Evolutionary conservation across 2,329 filamentous ascomycete species (phyloP), one percentile per base, ranked within the genome.

Genomic region (Pseudogymnoascus sp.): DNA sequence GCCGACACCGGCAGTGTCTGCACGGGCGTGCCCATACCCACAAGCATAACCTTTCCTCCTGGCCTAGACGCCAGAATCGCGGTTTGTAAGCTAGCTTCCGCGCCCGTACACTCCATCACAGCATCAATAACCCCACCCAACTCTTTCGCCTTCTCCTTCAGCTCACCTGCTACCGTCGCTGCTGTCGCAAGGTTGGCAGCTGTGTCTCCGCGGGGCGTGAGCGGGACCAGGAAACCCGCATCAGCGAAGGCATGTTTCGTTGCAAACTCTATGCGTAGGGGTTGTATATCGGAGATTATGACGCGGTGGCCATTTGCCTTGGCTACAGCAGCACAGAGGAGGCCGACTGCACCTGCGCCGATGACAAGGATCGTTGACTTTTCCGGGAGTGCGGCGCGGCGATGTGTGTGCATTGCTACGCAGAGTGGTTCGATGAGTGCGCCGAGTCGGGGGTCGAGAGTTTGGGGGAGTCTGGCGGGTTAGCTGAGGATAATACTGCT

Each of bases 1-100:
- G 89, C 88, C 82, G 93, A 89, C 72, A 97, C 96, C 58, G 93
- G 93, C 78, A 97, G 96, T 6, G 76, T 89, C 73, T 96, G 91
- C 70, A 96, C 90, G 39, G 85, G 75, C 71, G 88, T 89, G 70
- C 93, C 93, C 91, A 97, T 96, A 61, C 92, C 92, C 64, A 86
- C 90, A 76, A 95, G 91, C 8, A 95, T 87, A 68, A 90, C 93
- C n/a, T 82, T 87, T 30, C 90, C 90, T 61, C 90, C 90, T 43
- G 79, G 79, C 64, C 86, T 82, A 30, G 91, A 81, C 20, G 81
- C 80, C 74, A 92, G 86, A 68, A 93, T 81, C 33, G 82, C 83
- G 0, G 88, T 81, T 75, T 92, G 89, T 68, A 93, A 90, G 9
- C 85, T 88, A 0, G 88, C 83, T 75, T 91, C 89, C 2, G 88